Percentiles rank a stretch among this genome's conserved stretches.
Conservation (phyloP, 805 yeast genomes). For the Yamadazyma takamatsuzukensis region DNA sequence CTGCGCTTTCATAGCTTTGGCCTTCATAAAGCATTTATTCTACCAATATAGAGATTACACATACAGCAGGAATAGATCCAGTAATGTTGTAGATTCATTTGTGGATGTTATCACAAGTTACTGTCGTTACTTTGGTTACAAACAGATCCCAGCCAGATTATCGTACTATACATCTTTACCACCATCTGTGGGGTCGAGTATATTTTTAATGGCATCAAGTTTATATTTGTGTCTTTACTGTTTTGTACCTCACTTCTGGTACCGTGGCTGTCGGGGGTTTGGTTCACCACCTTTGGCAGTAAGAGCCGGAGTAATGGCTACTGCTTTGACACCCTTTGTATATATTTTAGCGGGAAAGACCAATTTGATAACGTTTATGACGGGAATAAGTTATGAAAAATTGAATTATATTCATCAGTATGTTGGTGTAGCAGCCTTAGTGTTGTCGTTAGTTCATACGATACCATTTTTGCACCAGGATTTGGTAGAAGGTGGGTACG, state of each 20-base stretch:
- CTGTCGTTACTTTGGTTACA: slow-evolving; percentile 34
- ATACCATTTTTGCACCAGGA: slow-evolving; percentile 48
- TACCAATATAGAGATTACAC: slow-evolving; percentile 21
- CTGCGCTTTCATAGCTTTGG: slow-evolving; percentile 30
- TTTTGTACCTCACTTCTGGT: slow-evolving; percentile 48
- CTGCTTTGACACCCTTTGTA: slow-evolving; percentile 49
- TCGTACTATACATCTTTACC: slow-evolving; percentile 28
- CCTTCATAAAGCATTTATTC: slow-evolving; percentile 30
- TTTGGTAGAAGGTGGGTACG: slow-evolving; percentile 46
- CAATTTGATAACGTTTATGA: slow-evolving; percentile 44
- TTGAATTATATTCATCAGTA: slow-evolving; percentile 50
- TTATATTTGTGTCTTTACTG: slow-evolving; percentile 34
- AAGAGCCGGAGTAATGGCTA: slow-evolving; percentile 49
- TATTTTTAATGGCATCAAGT: slow-evolving; percentile 31
- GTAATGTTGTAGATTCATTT: slow-evolving; percentile 16
- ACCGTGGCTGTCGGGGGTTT: slow-evolving; percentile 49
- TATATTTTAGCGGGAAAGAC: slow-evolving; percentile 50
- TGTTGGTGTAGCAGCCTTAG: slow-evolving; percentile 38
- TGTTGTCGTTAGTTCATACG: slow-evolving; percentile 47
- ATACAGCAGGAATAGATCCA: slow-evolving; percentile 9
- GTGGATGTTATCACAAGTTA: slow-evolving; percentile 28
- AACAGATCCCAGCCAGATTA: slow-evolving; percentile 23
- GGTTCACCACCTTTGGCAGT: slow-evolving; percentile 60
- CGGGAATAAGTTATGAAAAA: slow-evolving; percentile 56
- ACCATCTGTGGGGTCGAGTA: slow-evolving; percentile 34